Conservation (phyloP, 2,329 filamentous ascomycete genomes). For the Penicillium sclerotiorum region DNA sequence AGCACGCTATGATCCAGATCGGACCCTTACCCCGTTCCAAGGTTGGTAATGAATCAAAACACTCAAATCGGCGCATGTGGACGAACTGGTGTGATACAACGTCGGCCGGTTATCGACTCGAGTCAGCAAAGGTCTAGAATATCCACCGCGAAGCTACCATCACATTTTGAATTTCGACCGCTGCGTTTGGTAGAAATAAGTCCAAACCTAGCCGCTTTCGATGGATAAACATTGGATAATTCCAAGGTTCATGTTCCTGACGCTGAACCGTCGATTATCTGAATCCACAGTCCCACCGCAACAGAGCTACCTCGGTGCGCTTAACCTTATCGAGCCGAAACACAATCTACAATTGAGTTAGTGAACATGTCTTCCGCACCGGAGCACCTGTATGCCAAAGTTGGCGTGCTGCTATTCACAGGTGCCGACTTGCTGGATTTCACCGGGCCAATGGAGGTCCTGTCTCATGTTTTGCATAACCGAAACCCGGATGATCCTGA, state of each 20-base stretch:
- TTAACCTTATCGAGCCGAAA: not conserved
- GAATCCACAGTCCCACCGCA: no score
- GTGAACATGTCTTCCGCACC: slow-evolving; percentile 13
- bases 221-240: no score
- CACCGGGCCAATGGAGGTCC: slow-evolving; percentile 42
- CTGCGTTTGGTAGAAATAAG: not conserved
- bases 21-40: not conserved
- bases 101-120: slow-evolving; percentile 6
- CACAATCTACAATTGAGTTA: not conserved
- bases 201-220: not conserved
- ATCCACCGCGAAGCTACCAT: slow-evolving; percentile 12
- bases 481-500: slow-evolving; percentile 29
- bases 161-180: slow-evolving; percentile 1
- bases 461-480: slow-evolving; percentile 32
- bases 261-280: no score
- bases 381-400: slow-evolving; percentile 31
- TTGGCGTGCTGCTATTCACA: slow-evolving; percentile 43
- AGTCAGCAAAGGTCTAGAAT: slow-evolving; percentile 11
- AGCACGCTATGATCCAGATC: not conserved
- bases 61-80: not conserved
- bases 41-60: not conserved
- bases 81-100: slow-evolving; percentile 12
- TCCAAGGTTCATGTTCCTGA: no score
- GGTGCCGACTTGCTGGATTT: slow-evolving; percentile 47
- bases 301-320: no score